These are phyloP conservation scores for Vitis labrusca DNA, from an alignment of 164 flowering plant genomes.

Conservation along the genomic window DNA sequence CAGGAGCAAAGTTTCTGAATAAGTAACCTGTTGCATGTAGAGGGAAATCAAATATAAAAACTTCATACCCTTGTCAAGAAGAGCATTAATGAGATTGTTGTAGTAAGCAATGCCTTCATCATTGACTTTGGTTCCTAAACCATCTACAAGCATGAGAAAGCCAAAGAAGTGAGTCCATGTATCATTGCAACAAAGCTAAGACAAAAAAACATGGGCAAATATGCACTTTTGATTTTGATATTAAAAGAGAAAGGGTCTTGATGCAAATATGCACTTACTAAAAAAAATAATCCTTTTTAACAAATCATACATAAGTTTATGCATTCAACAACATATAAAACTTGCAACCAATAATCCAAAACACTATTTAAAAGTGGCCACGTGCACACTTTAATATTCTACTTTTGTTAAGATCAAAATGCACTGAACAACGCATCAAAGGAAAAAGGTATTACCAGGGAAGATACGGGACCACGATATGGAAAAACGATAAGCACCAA, in stretches of 20 bases:
- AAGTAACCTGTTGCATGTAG: neutral
- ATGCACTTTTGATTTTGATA: neutral
- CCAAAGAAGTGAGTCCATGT: neutral
- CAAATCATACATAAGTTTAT: too few species aligned
- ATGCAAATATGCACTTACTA: too few species aligned
- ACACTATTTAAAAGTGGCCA: too few species aligned
- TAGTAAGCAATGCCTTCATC: slow-evolving; percentile 74
- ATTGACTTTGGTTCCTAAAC: slow-evolving; percentile 71
- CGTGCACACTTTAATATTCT: too few species aligned
- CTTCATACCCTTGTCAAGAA: slow-evolving; percentile 66
- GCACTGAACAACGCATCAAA: neutral
- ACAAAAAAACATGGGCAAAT: neutral
- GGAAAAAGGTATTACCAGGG: slow-evolving; percentile 51
- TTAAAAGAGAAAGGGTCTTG: too few species aligned
- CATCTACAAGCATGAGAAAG: slow-evolving; percentile 52
- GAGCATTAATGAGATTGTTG: slow-evolving; percentile 73
- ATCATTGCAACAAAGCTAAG: neutral
- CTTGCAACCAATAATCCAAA: too few species aligned
- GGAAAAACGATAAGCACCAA: slow-evolving; percentile 85
- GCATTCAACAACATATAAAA: too few species aligned
- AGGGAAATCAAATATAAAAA: neutral
- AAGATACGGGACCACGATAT: slow-evolving; percentile 94
- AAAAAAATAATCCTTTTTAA: too few species aligned
- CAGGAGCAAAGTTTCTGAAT: slow-evolving; percentile 14
- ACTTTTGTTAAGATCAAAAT: neutral